These are phyloP conservation scores for Ogataea trehalophila DNA, from an alignment of 805 yeast genomes.

Conservation along the genomic window DNA sequence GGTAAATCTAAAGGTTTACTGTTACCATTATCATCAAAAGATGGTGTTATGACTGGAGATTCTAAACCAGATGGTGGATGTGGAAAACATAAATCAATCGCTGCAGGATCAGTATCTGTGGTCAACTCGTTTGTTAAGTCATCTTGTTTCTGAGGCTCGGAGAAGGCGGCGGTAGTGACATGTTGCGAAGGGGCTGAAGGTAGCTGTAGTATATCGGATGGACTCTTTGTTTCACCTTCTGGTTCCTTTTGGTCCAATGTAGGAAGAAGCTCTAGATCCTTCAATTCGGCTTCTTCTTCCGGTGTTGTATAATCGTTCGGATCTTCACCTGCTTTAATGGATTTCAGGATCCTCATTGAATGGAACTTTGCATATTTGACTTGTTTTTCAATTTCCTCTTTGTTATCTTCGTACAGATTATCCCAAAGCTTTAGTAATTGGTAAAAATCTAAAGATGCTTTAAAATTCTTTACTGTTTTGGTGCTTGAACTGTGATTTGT, in stretches of 20 bases:
- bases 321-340: slow-evolving; percentile 44
- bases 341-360: slow-evolving; percentile 51
- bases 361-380: slow-evolving; percentile 61
- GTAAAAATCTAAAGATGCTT: slow-evolving; percentile 52
- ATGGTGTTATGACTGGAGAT: slow-evolving; percentile 4
- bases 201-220: slow-evolving; percentile 1
- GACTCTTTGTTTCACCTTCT: neutral
- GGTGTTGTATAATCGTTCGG: slow-evolving; percentile 52
- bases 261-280: slow-evolving; percentile 3
- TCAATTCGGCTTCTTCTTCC: slow-evolving; percentile 27
- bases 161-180: neutral
- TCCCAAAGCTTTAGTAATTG: slow-evolving; percentile 45
- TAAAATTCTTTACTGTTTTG: slow-evolving; percentile 45
- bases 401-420: slow-evolving; percentile 13
- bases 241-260: neutral
- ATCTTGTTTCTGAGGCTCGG: neutral
- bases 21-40: neutral
- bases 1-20: slow-evolving; percentile 6
- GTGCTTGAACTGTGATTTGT: slow-evolving; percentile 37
- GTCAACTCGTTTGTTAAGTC: neutral
- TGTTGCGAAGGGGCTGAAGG: slow-evolving; percentile 9
- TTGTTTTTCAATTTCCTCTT: slow-evolving; percentile 30
- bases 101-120: slow-evolving; percentile 4
- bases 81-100: slow-evolving; percentile 6
- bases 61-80: slow-evolving; percentile 10